These are phyloP conservation scores for Penicillium lividum DNA, from an alignment of 495 filamentous ascomycete genomes.

Conservation along the genomic window DNA sequence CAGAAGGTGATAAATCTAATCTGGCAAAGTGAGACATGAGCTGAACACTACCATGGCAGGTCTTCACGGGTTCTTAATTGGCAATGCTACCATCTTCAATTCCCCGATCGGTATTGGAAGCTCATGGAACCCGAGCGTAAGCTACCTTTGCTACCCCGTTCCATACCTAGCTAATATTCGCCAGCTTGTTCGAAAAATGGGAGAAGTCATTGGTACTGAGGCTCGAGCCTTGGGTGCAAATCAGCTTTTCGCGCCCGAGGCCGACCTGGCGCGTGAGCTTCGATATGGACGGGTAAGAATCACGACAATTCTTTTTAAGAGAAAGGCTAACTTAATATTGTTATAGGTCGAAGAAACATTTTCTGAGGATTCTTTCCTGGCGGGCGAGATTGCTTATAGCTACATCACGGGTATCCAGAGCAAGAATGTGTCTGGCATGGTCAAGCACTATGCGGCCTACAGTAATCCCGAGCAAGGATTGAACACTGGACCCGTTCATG, in stretches of 20 bases:
- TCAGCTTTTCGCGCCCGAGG: conserved; percentile 68
- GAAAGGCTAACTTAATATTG: neutral
- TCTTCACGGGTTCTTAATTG: conserved; percentile 68
- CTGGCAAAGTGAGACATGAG: neutral
- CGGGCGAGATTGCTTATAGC: conserved; percentile 60
- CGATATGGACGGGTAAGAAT: conserved; percentile 58
- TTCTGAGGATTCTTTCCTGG: conserved; percentile 63
- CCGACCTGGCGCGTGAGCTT: conserved; percentile 66
- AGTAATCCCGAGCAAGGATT: conserved; percentile 67
- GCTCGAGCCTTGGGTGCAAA: conserved; percentile 63
- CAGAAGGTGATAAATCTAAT: conserved; percentile 47
- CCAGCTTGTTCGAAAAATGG: conserved; percentile 61
- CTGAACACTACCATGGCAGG: conserved; percentile 22
- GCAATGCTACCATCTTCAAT: conserved; percentile 75
- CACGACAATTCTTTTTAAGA: neutral
- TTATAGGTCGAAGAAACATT: conserved; percentile 64
- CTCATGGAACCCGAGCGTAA: conserved; percentile 58
- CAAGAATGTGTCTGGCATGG: conserved; percentile 62
- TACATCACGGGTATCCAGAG: conserved; percentile 64
- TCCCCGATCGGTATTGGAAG: conserved; percentile 69
- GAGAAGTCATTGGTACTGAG: conserved; percentile 58
- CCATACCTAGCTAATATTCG: conserved; percentile 7
- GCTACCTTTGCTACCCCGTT: neutral
- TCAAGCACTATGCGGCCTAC: conserved; percentile 71
- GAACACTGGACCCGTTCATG: conserved; percentile 68